A percentile compares a stretch with the other conserved stretches of the same genome.
phyloP scores from a whole-genome alignment of 73 alveolate species.

The Paramecium primaurelia region DNA sequence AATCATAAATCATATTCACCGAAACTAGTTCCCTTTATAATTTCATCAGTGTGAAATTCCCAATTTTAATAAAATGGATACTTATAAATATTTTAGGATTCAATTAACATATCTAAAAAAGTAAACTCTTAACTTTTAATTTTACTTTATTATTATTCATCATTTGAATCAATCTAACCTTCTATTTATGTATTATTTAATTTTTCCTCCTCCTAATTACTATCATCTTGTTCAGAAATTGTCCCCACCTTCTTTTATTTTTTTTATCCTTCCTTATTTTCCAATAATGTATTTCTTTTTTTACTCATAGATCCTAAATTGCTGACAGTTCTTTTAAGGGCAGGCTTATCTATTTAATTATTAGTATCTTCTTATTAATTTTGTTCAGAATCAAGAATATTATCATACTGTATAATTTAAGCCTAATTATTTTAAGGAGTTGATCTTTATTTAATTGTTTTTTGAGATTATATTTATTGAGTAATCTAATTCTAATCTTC shows the following conservation, averaged over 20 bases:
- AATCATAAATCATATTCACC: conserved; percentile 24
- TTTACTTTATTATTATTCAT: not conserved
- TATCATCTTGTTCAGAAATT: not conserved
- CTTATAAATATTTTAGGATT: not conserved
- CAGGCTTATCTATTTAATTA: not conserved
- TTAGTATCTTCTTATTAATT: not conserved
- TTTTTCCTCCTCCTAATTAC: not conserved
- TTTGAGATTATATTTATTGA: not conserved
- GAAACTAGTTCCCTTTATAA: not conserved
- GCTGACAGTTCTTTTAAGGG: not conserved
- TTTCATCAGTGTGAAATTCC: not conserved
- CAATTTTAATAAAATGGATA: not conserved
- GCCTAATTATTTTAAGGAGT: not conserved
- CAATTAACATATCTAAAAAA: not conserved
- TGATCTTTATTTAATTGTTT: not conserved
- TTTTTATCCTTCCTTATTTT: not conserved
- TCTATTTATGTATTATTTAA: not conserved
- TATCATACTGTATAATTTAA: not conserved
- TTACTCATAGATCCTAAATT: not conserved
- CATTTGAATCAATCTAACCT: not conserved
- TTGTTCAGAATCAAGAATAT: not conserved
- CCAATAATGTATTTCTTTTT: not conserved
- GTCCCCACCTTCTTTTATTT: not conserved
- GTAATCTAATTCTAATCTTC: not conserved
- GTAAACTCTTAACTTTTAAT: not conserved